Evolutionary conservation across 148 eudicot genomes (phyloP).

Genomic region (Rhododendron molle): DNA sequence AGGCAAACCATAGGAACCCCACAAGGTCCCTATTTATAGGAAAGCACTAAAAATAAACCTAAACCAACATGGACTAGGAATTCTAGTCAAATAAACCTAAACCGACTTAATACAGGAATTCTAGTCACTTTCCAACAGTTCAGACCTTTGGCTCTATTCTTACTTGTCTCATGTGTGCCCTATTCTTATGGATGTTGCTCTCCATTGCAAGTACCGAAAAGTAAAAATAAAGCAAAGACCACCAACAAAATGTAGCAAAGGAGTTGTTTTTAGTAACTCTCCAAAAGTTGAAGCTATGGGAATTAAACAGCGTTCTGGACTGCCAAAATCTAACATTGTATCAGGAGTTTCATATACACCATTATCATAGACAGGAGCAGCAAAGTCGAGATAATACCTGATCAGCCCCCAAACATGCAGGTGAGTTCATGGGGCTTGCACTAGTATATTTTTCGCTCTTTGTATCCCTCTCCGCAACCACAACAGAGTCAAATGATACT

Average conservation of each 20-base stretch:
- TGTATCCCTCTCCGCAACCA: constrained; percentile 47
- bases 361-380: neutral
- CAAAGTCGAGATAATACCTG: constrained; percentile 35
- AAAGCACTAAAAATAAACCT: too few relatives aligned
- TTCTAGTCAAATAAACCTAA: too few relatives aligned
- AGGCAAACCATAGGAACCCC: too few relatives aligned
- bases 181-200: neutral
- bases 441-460: constrained; percentile 50
- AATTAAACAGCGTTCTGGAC: neutral
- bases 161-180: neutral
- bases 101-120: too few relatives aligned
- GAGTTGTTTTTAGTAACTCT: neutral
- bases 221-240: neutral
- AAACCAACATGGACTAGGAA: too few relatives aligned
- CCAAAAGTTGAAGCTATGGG: constrained; percentile 1
- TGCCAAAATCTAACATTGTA: neutral
- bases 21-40: too few relatives aligned
- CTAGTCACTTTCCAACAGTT: neutral
- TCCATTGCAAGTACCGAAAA: neutral
- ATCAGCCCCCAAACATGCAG: constrained; percentile 55
- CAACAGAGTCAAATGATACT: constrained; percentile 64
- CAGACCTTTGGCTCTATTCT: neutral
- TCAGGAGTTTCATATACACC: neutral
- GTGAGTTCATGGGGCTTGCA: constrained; percentile 50
- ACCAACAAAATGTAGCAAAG: neutral